A percentile compares a stretch with the other conserved stretches of the same genome.
Evolutionary conservation across 257 asterid species (phyloP).

Genomic region (Handroanthus guayacan): DNA sequence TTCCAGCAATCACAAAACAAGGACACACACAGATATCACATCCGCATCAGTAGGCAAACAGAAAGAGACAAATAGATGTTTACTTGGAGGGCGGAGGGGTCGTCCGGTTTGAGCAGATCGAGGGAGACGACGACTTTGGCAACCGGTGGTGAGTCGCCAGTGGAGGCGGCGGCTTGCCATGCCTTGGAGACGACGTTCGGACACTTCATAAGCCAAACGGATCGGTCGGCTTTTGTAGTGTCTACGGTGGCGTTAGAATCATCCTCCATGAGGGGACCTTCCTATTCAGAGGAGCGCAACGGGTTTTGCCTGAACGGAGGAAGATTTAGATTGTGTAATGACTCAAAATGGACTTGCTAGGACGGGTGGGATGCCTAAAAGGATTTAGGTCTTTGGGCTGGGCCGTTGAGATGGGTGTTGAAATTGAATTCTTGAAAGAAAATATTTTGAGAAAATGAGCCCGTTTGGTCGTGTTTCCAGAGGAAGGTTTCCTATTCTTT

Average conservation of each 20-base stretch:
- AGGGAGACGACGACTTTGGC: slow-evolving; percentile 81
- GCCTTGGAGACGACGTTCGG: slow-evolving; percentile 76
- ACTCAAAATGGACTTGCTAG: neutral
- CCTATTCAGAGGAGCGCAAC: neutral
- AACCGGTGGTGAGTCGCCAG: slow-evolving; percentile 52
- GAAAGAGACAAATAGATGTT: neutral
- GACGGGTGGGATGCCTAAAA: too few species aligned
- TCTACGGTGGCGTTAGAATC: slow-evolving; percentile 51
- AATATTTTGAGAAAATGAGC: too few species aligned
- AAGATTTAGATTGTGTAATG: neutral
- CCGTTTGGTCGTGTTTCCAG: too few species aligned
- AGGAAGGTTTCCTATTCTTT: too few species aligned
- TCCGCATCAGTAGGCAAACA: too few species aligned
- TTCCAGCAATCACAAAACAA: neutral
- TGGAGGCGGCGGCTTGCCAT: slow-evolving; percentile 66
- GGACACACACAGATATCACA: neutral
- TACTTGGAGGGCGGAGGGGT: slow-evolving; percentile 57
- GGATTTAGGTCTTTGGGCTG: too few species aligned
- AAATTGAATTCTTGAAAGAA: too few species aligned
- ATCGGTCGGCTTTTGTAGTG: slow-evolving; percentile 58
- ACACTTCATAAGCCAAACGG: slow-evolving; percentile 90
- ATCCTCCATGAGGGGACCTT: slow-evolving; percentile 57
- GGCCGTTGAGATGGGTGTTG: too few species aligned
- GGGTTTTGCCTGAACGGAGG: neutral
- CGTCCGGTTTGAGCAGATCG: slow-evolving; percentile 70